Conservation (phyloP, 805 yeast species). For the Kregervanrija pseudodelftensis region DNA sequence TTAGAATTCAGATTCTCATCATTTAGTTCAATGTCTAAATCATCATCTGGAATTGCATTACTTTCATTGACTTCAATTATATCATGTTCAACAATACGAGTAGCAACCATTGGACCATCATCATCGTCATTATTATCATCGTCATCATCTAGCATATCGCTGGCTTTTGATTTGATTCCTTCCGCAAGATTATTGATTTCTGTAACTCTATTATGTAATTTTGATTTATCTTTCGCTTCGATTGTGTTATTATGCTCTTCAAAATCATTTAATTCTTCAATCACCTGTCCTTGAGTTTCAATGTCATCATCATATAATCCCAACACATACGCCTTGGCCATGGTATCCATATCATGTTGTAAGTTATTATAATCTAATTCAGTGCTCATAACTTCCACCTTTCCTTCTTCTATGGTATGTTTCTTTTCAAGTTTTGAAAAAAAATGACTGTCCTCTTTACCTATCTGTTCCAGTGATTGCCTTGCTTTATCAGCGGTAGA, state of each 20-base stretch:
- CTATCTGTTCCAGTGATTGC: background rate
- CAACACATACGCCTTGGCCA: constrained; percentile 53
- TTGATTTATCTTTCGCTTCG: constrained; percentile 25
- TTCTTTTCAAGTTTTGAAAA: constrained; percentile 7
- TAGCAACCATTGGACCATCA: constrained; percentile 33
- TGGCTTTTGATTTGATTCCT: constrained; percentile 1
- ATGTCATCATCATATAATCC: constrained; percentile 60
- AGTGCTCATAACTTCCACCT: constrained; percentile 20
- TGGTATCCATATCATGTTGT: constrained; percentile 42
- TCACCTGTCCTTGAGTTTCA: constrained; percentile 47
- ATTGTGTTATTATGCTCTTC: constrained; percentile 41
- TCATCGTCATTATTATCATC: constrained; percentile 26
- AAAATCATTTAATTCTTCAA: constrained; percentile 49
- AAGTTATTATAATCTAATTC: constrained; percentile 35
- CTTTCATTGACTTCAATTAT: constrained; percentile 21
- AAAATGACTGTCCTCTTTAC: background rate
- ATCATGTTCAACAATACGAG: constrained; percentile 38
- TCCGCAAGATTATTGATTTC: constrained; percentile 8
- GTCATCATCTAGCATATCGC: constrained; percentile 14
- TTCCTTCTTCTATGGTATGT: background rate
- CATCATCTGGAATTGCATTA: constrained; percentile 18
- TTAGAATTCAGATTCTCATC: constrained; percentile 38
- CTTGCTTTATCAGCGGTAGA: background rate
- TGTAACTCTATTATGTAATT: constrained; percentile 10
- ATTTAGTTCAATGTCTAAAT: constrained; percentile 22